Evolutionary conservation across 2,329 filamentous ascomycete genomes (phyloP), one percentile per base, ranked within the genome.

Genomic region (Ophiostoma ips): DNA sequence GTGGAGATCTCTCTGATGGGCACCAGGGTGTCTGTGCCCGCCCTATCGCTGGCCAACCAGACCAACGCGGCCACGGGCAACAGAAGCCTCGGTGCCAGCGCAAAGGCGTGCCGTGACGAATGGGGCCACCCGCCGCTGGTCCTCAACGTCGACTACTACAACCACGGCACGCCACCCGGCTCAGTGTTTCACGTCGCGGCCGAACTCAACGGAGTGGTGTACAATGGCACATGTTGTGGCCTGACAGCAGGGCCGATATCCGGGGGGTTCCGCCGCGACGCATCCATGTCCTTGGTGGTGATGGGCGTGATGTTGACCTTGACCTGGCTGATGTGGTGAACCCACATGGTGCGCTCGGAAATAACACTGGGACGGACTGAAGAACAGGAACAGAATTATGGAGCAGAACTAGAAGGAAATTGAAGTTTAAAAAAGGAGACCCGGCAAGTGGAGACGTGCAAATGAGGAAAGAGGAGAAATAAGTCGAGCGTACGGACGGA

Each of bases 101-200:
- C 77, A 1, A 64, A 73, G n/a, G 76, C 79, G 53, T 94, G 87
- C 62, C 63, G 64, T 12, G 52, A 59, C 1, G 63, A 69, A 45
- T 92, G 84, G 84, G 71, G 71, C 18, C 75, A 77, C 9, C 72
- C 84, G 0, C 87, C 87, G 2, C 90, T 83, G 59, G 80, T 88
- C 60, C 69, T 94, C 46, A 80, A 92, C 49, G 85, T 92, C 24
- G 87, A 94, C 62, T 92, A 87, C 64, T 94, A 92, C 66, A 87
- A 92, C 62, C 71, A 72, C 53, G 84, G 84, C 30, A 70, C 67
- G 34, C 74, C 63, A 31, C 71, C 68, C 3, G 87, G 87, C 2
- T 84, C 83, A 3, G 85, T 92, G 10, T 94, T 94, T 59, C 73
- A 83, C 60, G 81, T 84, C 18, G 83, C 82, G 0, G 83, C 83